A percentile compares a stretch with the other conserved stretches of the same genome.
Conservation (phyloP, 192 early-diverging fungal species). For the Linnemannia schmuckeri region DNA sequence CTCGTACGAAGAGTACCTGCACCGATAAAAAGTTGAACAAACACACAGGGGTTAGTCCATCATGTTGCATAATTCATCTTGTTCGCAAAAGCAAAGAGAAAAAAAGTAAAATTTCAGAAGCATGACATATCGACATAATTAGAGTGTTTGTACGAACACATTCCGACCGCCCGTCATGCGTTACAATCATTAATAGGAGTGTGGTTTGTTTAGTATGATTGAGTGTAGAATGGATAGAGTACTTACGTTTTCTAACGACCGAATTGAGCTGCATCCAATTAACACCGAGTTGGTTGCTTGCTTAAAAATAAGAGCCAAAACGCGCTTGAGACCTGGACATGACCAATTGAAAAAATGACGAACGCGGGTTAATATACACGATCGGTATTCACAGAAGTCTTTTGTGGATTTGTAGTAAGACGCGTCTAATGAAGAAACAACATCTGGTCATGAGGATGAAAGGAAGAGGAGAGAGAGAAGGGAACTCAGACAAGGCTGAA, state of each 20-base stretch:
- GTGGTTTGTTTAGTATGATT: neutral
- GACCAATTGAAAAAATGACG: neutral
- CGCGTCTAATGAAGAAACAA: neutral
- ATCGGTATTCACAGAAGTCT: neutral
- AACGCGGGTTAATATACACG: neutral
- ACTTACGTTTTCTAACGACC: conserved; percentile 3
- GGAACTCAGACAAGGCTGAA: conserved; percentile 59
- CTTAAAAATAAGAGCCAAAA: neutral
- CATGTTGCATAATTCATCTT: neutral
- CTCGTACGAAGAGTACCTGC: too few species aligned
- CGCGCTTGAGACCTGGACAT: neutral
- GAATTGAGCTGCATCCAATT: neutral
- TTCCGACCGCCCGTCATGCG: conserved; percentile 61
- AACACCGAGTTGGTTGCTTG: neutral
- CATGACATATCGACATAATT: conserved; percentile 60
- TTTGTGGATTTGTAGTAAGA: neutral
- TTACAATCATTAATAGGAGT: conserved; percentile 56
- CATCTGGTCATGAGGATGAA: neutral
- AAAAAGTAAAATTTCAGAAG: conserved; percentile 46
- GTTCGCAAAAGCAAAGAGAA: neutral
- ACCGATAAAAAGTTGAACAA: neutral
- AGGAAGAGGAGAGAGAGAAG: conserved; percentile 4
- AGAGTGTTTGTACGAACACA: conserved; percentile 59
- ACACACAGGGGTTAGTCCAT: neutral
- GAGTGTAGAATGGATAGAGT: neutral